These are phyloP conservation scores for Nicotiana noctiflora DNA, from an alignment of 257 asterid species.

Conservation along the genomic window DNA sequence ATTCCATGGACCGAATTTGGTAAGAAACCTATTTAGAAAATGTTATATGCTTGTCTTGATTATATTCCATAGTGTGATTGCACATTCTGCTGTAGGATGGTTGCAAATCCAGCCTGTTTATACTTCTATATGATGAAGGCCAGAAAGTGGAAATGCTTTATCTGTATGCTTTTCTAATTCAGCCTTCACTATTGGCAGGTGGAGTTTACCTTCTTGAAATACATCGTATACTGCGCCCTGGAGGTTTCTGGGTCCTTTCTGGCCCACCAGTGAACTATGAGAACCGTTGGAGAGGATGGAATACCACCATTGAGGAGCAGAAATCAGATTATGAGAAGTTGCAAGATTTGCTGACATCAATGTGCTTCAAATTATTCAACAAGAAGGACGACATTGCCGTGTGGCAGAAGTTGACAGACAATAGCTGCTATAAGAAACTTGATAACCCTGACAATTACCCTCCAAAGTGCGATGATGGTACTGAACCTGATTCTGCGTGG, in stretches of 20 bases:
- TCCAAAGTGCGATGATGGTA: constrained; percentile 83
- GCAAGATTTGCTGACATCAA: constrained; percentile 72
- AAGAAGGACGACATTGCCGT: constrained; percentile 95
- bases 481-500: constrained; percentile 98
- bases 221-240: constrained; percentile 90
- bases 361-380: constrained; percentile 83
- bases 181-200: constrained; percentile 43
- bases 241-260: constrained; percentile 98
- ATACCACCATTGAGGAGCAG: constrained; percentile 86
- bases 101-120: neutral
- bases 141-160: neutral
- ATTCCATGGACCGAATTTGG: constrained; percentile 99
- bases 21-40: constrained; percentile 15
- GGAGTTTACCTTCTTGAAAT: constrained; percentile 91
- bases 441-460: constrained; percentile 72
- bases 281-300: constrained; percentile 96
- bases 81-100: neutral
- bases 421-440: constrained; percentile 73
- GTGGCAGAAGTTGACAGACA: constrained; percentile 72
- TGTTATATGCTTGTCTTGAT: neutral
- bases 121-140: neutral
- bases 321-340: constrained; percentile 73
- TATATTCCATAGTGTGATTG: neutral
- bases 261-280: constrained; percentile 97
- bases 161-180: neutral